Conservation (phyloP, 106 monocot species). For the Phalaenopsis equestris region DNA sequence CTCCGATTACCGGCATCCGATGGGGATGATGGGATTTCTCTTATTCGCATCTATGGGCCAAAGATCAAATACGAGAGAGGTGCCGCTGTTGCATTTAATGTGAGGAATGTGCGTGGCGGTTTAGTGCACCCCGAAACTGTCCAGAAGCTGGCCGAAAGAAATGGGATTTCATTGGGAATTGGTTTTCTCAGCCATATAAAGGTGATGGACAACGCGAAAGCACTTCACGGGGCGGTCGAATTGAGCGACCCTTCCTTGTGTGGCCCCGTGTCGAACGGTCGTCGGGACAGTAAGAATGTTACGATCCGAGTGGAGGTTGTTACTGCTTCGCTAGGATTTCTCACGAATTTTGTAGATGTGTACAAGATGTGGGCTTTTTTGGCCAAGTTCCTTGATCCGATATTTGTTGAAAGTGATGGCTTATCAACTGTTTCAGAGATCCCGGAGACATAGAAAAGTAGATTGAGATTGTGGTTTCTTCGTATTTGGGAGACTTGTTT, state of each 20-base stretch:
- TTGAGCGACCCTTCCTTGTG: conserved; percentile 21
- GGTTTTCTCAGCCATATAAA: conserved; percentile 79
- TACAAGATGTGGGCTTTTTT: conserved; percentile 86
- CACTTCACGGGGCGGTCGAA: conserved; percentile 28
- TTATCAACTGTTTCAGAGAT: conserved; percentile 40
- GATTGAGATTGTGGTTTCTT: conserved; percentile 1
- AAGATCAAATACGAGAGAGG: conserved; percentile 90
- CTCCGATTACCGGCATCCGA: conserved; percentile 40
- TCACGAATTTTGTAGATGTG: conserved; percentile 86
- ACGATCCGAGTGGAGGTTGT: conserved; percentile 58
- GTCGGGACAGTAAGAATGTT: conserved; percentile 36
- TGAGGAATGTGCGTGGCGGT: conserved; percentile 31
- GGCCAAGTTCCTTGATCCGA: conserved; percentile 68
- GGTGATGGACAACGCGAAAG: conserved; percentile 36
- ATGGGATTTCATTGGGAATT: conserved; percentile 66
- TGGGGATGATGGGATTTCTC: conserved; percentile 25
- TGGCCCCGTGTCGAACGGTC: conserved; percentile 28
- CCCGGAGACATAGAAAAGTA: conserved; percentile 22
- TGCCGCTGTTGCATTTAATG: conserved; percentile 78
- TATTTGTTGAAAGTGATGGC: conserved; percentile 44
- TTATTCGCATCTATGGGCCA: conserved; percentile 74
- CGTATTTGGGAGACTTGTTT: neutral
- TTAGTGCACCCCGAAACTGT: conserved; percentile 60
- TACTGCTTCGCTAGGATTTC: conserved; percentile 80
- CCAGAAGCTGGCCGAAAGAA: conserved; percentile 68